Percentiles rank a stretch among this genome's conserved stretches.
phyloP scores from a whole-genome alignment of 2,329 filamentous ascomycete genomes.

The Chrysoporthe puriensis region DNA sequence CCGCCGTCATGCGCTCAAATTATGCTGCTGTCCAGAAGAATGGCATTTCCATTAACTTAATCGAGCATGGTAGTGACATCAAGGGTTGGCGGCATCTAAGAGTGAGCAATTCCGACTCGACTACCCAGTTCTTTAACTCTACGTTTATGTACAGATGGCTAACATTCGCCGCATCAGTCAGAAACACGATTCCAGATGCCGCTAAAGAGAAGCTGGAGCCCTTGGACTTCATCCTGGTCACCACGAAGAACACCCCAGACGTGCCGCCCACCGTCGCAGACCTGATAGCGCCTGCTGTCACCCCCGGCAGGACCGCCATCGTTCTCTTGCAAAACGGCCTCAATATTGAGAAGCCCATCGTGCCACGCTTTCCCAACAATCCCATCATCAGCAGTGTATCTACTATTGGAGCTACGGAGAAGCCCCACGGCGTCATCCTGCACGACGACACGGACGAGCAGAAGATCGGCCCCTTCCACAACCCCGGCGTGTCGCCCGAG shows the following conservation, averaged over 20 bases:
- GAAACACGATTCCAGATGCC: constrained; percentile 19
- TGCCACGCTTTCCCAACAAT: constrained; percentile 60
- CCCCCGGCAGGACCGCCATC: constrained; percentile 53
- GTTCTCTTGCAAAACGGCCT: constrained; percentile 73
- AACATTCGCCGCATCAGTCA: not conserved
- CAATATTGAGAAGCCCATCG: constrained; percentile 70
- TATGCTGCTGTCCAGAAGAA: constrained; percentile 34
- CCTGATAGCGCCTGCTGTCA: constrained; percentile 64
- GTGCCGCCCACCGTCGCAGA: constrained; percentile 64
- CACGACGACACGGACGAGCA: constrained; percentile 13
- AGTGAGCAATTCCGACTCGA: not conserved
- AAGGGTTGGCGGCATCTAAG: not conserved
- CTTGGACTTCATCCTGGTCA: constrained; percentile 67
- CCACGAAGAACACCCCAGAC: constrained; percentile 68
- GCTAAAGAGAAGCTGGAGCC: not conserved
- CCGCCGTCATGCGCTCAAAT: constrained; percentile 34
- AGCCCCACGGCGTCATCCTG: constrained; percentile 39
- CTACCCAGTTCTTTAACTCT: no score
- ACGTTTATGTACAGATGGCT: not conserved
- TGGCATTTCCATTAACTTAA: constrained; percentile 39
- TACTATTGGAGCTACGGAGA: constrained; percentile 69
- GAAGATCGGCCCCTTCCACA: constrained; percentile 7
- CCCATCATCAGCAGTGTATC: constrained; percentile 71
- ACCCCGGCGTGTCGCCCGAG: constrained; percentile 22
- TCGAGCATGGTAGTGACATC: constrained; percentile 33